Base-by-base conservation (phyloP, 352 stramenopile species). In the Halophytophthora polymorphica region DNA sequence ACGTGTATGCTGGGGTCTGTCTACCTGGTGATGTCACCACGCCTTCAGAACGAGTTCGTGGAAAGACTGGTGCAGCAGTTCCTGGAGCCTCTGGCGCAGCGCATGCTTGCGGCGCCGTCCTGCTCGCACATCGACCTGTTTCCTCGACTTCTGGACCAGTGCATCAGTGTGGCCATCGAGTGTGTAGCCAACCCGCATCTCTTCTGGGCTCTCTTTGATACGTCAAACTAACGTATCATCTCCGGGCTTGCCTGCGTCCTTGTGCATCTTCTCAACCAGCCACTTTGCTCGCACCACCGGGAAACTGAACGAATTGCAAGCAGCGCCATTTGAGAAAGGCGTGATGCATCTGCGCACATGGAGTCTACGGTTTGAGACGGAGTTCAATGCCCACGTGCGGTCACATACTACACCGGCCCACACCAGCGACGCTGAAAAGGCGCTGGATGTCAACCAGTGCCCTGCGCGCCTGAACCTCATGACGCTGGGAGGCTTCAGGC, bases 161-260 rank as follows among this genome's bases (percentile, higher is more conserved):
- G 77, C 45, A 80, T 86, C 44, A 65, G 43, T 25, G 68, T 81
- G n/a, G 54, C 45, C 0, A 79, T 86, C 42, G 62, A 84, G 77
- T 86, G 58, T 41, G 71, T 73, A 6, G 25, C 4, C 12, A 2
- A 15, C 3, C 12, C 6, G 21, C 22, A 21, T 5, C 8, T 15
- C 3, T 25, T 6, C 31, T 40, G 43, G 41, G 2, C 25, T 29
- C 21, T 28, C 21, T 8, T 11, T 41, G 14, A 3, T 21, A 18
- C 10, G 14, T 44, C 19, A 13, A 22, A 19, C 22, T 14, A 4
- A 44, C 11, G 12, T 34, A 6, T 34, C 29, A 6, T 12, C 6
- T 34, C 6, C 29, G 6, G 29, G 12, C 29, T 35, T 35, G 19
- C 18, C 22, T 23, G 28, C n/a, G n/a, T n/a, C 22, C 17, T 53